Percentiles rank a stretch among this genome's conserved stretches.
These are phyloP conservation scores for Theileria luwenshuni DNA, from an alignment of 169 alveolate genomes.

Conservation along the genomic window DNA sequence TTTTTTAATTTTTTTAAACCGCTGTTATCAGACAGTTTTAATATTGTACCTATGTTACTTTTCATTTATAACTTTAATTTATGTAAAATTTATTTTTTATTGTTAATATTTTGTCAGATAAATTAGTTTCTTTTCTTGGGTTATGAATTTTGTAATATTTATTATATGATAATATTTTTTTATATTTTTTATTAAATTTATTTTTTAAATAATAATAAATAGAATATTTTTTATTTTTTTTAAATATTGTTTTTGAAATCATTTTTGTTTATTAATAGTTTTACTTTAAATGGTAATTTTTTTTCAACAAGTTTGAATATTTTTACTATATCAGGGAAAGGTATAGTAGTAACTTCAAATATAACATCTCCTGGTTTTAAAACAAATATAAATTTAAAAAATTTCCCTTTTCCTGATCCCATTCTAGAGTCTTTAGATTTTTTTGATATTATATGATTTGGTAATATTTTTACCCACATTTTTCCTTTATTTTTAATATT, in stretches of 20 bases:
- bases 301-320: constrained; percentile 35
- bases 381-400: constrained; percentile 26
- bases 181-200: constrained; percentile 48
- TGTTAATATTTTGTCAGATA: constrained; percentile 2
- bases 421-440: constrained; percentile 66
- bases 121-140: constrained; percentile 22
- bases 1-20: constrained; percentile 38
- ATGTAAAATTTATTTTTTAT: too few relatives aligned
- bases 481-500: constrained; percentile 36
- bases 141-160: constrained; percentile 32
- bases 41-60: constrained; percentile 16
- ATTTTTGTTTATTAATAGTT: constrained; percentile 41
- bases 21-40: constrained; percentile 30
- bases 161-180: constrained; percentile 43
- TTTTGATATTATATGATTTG: constrained; percentile 30
- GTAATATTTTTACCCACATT: constrained; percentile 38
- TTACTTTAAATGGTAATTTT: constrained; percentile 34
- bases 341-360: constrained; percentile 45
- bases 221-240: constrained; percentile 8
- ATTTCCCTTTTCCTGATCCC: constrained; percentile 68
- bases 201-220: constrained; percentile 30
- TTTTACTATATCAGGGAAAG: constrained; percentile 13
- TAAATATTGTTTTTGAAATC: constrained; percentile 16
- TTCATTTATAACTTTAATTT: constrained; percentile 30
- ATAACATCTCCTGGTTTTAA: constrained; percentile 56